Percentiles rank a stretch among this genome's conserved stretches.
Conservation (phyloP, 1,139 yeast species). For the Geotrichum histeridarum region DNA sequence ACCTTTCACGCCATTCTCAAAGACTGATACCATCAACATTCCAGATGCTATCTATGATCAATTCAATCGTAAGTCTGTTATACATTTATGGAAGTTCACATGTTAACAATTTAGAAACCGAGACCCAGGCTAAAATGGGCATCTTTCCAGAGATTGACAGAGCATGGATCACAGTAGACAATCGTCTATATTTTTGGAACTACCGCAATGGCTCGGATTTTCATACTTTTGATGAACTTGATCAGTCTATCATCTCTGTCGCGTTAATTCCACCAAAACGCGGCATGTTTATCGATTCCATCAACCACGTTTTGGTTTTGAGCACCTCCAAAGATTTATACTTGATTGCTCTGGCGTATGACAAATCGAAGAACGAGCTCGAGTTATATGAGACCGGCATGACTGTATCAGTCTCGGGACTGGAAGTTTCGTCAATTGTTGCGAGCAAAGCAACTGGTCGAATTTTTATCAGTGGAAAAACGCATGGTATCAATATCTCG, state of each 20-base stretch:
- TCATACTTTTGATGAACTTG: constrained; percentile 75
- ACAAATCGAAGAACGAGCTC: constrained; percentile 43
- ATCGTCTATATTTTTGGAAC: constrained; percentile 80
- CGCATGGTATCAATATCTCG: constrained; percentile 81
- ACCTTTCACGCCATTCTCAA: constrained; percentile 70
- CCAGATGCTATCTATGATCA: constrained; percentile 83
- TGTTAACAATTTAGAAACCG: constrained; percentile 43
- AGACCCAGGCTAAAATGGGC: constrained; percentile 73
- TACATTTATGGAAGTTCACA: not conserved
- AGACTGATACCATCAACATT: constrained; percentile 59
- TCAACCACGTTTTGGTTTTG: constrained; percentile 65
- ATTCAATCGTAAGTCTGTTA: constrained; percentile 41
- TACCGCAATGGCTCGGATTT: constrained; percentile 62
- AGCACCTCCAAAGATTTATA: constrained; percentile 79
- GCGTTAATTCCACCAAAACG: constrained; percentile 73
- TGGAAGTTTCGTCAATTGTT: constrained; percentile 61
- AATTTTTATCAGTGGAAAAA: constrained; percentile 72
- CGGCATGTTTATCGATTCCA: constrained; percentile 72
- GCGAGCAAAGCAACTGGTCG: constrained; percentile 65
- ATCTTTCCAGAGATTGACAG: constrained; percentile 75
- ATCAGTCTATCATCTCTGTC: constrained; percentile 72
- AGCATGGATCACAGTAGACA: constrained; percentile 85
- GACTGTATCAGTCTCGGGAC: constrained; percentile 73
- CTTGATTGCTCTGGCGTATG: constrained; percentile 66
- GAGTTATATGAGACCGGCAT: constrained; percentile 80